A percentile compares a stretch with the other conserved stretches of the same genome.
phyloP scores from a whole-genome alignment of 352 stramenopile genomes.

The Pythium pectinolyticum region DNA sequence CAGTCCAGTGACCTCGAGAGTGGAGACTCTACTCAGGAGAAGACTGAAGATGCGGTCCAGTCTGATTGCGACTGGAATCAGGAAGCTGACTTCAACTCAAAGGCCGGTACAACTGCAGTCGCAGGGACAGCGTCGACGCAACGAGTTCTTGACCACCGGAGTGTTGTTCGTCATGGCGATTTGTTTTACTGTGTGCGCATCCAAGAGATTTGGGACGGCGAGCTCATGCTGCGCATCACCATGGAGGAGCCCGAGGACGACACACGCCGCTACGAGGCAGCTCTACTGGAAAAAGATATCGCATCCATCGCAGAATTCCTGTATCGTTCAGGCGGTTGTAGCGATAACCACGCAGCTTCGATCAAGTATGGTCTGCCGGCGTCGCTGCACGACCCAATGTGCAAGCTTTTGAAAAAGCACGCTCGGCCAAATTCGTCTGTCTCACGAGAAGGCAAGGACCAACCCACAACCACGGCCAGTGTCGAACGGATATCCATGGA shows the following conservation, averaged over 20 bases:
- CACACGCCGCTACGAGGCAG: slow-evolving; percentile 31
- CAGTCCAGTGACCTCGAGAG: no score
- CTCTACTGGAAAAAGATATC: slow-evolving; percentile 40
- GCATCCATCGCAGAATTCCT: slow-evolving; percentile 35
- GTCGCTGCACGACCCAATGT: slow-evolving; percentile 30
- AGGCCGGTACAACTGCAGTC: background rate
- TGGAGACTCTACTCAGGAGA: background rate
- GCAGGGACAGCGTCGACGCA: background rate
- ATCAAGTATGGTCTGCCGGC: slow-evolving; percentile 35
- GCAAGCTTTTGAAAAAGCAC: slow-evolving; percentile 34
- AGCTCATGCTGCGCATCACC: slow-evolving; percentile 53
- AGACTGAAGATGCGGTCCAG: no score
- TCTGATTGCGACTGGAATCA: no score
- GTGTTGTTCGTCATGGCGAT: slow-evolving; percentile 44
- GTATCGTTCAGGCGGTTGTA: slow-evolving; percentile 21
- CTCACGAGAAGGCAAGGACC: background rate
- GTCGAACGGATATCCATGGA: slow-evolving; percentile 21
- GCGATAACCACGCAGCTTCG: slow-evolving; percentile 12
- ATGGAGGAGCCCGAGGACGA: slow-evolving; percentile 57
- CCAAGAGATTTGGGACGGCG: slow-evolving; percentile 62
- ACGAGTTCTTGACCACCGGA: slow-evolving; percentile 50
- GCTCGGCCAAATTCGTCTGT: background rate
- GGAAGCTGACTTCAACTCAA: background rate
- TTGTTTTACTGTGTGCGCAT: slow-evolving; percentile 62
- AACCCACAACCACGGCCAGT: background rate